phyloP scores from a whole-genome alignment of 2,329 filamentous ascomycete species.

The Aureobasidium sp. region DNA sequence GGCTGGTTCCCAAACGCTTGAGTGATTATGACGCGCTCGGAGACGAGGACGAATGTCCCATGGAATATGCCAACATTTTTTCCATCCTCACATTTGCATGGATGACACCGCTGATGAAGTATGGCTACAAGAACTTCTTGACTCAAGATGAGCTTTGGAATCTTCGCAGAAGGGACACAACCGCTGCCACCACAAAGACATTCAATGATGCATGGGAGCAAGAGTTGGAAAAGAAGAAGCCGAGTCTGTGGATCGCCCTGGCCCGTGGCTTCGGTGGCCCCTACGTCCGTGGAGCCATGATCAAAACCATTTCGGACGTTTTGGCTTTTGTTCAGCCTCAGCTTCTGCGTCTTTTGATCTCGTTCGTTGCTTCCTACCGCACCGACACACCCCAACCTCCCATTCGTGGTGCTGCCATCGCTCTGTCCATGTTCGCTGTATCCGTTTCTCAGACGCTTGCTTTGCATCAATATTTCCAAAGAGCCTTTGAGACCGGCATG shows the following conservation, averaged over 20 bases:
- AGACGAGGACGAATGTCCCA: constrained; percentile 64
- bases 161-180: constrained; percentile 71
- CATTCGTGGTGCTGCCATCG: constrained; percentile 78
- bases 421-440: constrained; percentile 83
- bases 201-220: constrained; percentile 71
- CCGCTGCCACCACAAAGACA: constrained; percentile 60
- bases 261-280: constrained; percentile 79
- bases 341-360: constrained; percentile 73
- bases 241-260: constrained; percentile 80
- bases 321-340: constrained; percentile 89
- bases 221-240: constrained; percentile 64
- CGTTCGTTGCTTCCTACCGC: constrained; percentile 73
- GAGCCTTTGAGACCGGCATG: constrained; percentile 93
- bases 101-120: constrained; percentile 98
- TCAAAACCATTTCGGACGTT: constrained; percentile 83
- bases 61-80: constrained; percentile 90
- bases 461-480: constrained; percentile 96
- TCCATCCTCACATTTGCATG: constrained; percentile 90
- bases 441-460: constrained; percentile 81
- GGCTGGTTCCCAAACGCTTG: constrained; percentile 73
- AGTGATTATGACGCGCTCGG: constrained; percentile 62
- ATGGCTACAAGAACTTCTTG: constrained; percentile 83
- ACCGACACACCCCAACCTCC: constrained; percentile 62
- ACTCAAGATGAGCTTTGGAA: constrained; percentile 97
- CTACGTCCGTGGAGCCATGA: constrained; percentile 72